Conservation (phyloP, 768 basidiomycete genomes). For the Leucocoprinus birnbaumii region DNA sequence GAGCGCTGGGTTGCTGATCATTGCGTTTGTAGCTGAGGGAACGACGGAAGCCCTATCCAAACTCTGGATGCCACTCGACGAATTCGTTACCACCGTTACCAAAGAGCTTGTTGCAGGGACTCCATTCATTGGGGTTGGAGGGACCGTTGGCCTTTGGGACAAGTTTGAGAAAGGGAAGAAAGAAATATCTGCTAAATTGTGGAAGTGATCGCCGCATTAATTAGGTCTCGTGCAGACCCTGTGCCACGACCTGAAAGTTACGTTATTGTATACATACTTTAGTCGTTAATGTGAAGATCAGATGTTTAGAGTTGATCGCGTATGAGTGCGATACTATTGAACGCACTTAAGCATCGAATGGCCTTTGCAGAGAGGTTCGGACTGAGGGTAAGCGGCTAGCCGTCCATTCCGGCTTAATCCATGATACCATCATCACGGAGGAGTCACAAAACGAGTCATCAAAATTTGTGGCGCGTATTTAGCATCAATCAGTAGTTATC, state of each 20-base stretch:
- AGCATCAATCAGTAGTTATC: too few relatives aligned
- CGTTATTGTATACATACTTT: too few relatives aligned
- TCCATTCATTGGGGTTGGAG: slow-evolving; percentile 23
- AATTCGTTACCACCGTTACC: slow-evolving; percentile 36
- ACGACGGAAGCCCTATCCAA: slow-evolving; percentile 44
- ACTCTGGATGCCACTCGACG: slow-evolving; percentile 51
- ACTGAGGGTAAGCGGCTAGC: neutral
- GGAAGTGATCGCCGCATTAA: too few relatives aligned
- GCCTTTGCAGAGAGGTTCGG: too few relatives aligned
- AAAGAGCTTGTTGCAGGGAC: slow-evolving; percentile 26
- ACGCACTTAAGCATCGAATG: too few relatives aligned
- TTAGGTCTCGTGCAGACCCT: too few relatives aligned
- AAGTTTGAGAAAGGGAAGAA: slow-evolving; percentile 32
- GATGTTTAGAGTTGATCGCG: too few relatives aligned
- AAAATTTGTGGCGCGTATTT: slow-evolving; percentile 2
- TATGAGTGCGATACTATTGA: too few relatives aligned
- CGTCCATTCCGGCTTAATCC: neutral
- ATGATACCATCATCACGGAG: slow-evolving; percentile 6
- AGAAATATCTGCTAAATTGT: slow-evolving; percentile 20
- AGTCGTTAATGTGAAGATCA: too few relatives aligned
- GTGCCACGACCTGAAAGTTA: too few relatives aligned
- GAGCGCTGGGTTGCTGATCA: neutral
- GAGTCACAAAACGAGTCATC: neutral
- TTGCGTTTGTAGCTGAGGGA: slow-evolving; percentile 30
- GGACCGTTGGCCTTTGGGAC: slow-evolving; percentile 21